A percentile compares a stretch with the other conserved stretches of the same genome.
These are phyloP conservation scores for Chamaenerion angustifolium DNA, from an alignment of 345 rosid species.

Conservation along the genomic window DNA sequence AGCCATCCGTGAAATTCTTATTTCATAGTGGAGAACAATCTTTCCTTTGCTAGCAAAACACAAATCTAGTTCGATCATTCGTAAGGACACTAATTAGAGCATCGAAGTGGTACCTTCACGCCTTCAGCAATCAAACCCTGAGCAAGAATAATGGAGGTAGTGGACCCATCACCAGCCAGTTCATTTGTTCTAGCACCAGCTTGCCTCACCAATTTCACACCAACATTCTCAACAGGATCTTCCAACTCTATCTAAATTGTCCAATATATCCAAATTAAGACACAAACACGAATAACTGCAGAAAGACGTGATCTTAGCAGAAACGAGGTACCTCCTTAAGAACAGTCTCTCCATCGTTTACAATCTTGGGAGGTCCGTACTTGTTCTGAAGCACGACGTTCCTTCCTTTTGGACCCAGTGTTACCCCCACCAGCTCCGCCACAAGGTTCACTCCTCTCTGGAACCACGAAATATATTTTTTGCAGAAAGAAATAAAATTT, in stretches of 20 bases:
- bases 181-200: conserved; percentile 94
- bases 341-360: conserved; percentile 91
- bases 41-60: too few species aligned
- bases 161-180: conserved; percentile 93
- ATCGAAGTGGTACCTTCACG: conserved; percentile 35
- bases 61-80: too few species aligned
- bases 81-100: too few species aligned
- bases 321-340: conserved; percentile 49
- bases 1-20: background rate
- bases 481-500: too few species aligned
- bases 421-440: conserved; percentile 78
- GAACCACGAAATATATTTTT: conserved; percentile 8
- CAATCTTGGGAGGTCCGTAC: conserved; percentile 91
- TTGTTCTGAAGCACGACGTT: conserved; percentile 83
- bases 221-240: conserved; percentile 88
- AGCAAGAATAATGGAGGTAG: conserved; percentile 81
- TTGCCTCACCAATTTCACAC: conserved; percentile 93
- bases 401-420: conserved; percentile 92
- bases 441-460: conserved; percentile 78
- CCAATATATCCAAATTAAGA: too few species aligned
- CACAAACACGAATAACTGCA: background rate
- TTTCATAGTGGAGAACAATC: too few species aligned
- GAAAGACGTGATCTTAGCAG: conserved; percentile 1
- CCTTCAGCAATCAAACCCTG: conserved; percentile 86
- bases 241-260: conserved; percentile 65